Conservation (phyloP, 257 asterid genomes). For the Gentiana dahurica region DNA sequence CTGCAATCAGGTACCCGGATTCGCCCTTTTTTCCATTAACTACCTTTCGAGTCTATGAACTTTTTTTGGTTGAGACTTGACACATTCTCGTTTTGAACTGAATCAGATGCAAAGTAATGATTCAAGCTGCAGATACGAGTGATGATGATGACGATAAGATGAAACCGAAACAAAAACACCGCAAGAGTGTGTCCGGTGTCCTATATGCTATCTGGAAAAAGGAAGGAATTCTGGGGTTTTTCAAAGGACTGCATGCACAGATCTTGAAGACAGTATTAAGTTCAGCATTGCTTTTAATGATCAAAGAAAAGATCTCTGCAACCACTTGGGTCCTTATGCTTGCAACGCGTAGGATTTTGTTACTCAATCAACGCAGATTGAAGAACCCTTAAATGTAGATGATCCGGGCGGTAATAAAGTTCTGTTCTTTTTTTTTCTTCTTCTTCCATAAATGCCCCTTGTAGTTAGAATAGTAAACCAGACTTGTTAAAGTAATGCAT, state of each 20-base stretch:
- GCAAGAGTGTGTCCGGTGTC: constrained; percentile 17
- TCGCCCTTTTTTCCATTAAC: not conserved
- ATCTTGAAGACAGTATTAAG: constrained; percentile 38
- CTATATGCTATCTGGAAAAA: constrained; percentile 25
- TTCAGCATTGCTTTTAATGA: constrained; percentile 39
- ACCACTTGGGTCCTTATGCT: constrained; percentile 34
- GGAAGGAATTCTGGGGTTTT: constrained; percentile 33
- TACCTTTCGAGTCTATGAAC: not conserved
- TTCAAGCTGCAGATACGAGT: constrained; percentile 30
- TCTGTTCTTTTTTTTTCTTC: not conserved
- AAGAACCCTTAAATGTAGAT: constrained; percentile 13
- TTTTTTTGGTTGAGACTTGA: too few relatives aligned
- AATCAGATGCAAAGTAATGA: constrained; percentile 41
- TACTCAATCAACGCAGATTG: constrained; percentile 17
- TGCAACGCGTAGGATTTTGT: constrained; percentile 18
- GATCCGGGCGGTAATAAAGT: constrained; percentile 1
- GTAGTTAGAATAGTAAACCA: not conserved
- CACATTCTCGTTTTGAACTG: constrained; percentile 2
- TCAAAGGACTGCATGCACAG: constrained; percentile 36
- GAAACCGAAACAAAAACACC: constrained; percentile 14
- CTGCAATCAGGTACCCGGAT: constrained; percentile 33
- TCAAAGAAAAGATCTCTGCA: constrained; percentile 37
- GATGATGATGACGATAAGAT: constrained; percentile 14
- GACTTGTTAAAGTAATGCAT: not conserved
- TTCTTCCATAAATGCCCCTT: not conserved